Conservation (phyloP, 1,139 yeast species). For the Meyerozyma elateridarum region DNA sequence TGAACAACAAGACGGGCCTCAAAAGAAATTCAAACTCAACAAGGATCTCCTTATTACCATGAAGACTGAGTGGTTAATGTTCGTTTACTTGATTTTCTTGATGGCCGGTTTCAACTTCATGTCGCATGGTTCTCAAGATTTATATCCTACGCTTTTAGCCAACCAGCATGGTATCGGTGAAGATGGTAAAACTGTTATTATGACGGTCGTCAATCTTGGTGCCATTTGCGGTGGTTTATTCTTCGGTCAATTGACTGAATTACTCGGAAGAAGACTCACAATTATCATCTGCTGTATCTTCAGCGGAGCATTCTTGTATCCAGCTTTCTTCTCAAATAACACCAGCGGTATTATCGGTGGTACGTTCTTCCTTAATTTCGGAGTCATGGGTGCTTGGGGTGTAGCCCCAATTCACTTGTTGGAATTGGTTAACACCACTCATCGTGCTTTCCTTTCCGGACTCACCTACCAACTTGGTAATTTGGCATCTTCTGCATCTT, state of each 20-base stretch:
- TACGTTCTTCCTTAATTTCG: constrained; percentile 21
- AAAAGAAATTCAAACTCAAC: too few relatives aligned
- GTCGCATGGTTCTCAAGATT: constrained; percentile 54
- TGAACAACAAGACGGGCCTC: too few relatives aligned
- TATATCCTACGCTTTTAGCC: constrained; percentile 44
- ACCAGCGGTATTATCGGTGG: constrained; percentile 21
- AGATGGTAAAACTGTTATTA: constrained; percentile 39
- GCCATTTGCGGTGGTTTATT: constrained; percentile 47
- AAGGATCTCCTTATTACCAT: constrained; percentile 14
- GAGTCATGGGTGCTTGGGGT: constrained; percentile 39
- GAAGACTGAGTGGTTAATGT: constrained; percentile 40
- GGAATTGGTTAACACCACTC: constrained; percentile 33
- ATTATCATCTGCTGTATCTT: constrained; percentile 27
- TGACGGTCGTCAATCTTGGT: constrained; percentile 45
- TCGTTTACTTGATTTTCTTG: constrained; percentile 39
- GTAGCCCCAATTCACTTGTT: constrained; percentile 33
- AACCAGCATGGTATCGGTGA: constrained; percentile 32
- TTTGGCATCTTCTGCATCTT: constrained; percentile 32
- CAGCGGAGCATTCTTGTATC: constrained; percentile 33
- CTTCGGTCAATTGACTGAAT: constrained; percentile 42
- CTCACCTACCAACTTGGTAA: constrained; percentile 38
- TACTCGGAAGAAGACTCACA: constrained; percentile 45
- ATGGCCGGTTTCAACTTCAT: constrained; percentile 49
- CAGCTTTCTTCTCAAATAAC: constrained; percentile 21
- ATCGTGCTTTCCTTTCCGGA: constrained; percentile 35